Percentiles rank a stretch among this genome's conserved stretches.
Evolutionary conservation across 2,329 filamentous ascomycete genomes (phyloP).

Genomic region (Epichloe gansuensis): DNA sequence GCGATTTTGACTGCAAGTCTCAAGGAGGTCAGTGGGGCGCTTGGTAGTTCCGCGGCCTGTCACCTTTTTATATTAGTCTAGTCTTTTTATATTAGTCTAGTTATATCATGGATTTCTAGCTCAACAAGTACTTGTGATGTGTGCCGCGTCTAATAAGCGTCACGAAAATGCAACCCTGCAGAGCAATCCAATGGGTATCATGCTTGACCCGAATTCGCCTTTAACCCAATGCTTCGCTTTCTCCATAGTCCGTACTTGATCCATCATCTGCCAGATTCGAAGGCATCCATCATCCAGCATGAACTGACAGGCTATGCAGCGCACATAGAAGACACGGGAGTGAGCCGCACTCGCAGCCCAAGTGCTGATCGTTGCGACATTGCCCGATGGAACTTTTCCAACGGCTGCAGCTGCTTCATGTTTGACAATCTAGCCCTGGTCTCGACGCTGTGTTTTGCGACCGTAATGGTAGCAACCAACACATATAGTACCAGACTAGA

Average conservation of each 20-base stretch:
- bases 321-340: neutral
- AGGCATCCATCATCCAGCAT: no score
- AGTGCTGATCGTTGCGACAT: neutral
- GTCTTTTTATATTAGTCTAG: neutral
- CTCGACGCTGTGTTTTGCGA: neutral
- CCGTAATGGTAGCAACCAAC: neutral
- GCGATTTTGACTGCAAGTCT: no score
- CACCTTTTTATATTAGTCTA: neutral
- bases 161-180: no score
- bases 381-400: neutral
- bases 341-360: no score
- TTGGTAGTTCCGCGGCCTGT: no score
- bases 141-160: neutral
- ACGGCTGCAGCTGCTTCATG: neutral
- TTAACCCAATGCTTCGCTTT: neutral
- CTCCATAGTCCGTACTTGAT: neutral
- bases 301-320: no score
- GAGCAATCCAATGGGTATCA: neutral
- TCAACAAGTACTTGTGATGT: neutral
- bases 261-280: no score
- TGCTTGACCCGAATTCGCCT: neutral
- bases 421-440: neutral
- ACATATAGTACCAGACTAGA: neutral
- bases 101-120: neutral
- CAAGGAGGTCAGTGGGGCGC: no score